These are phyloP conservation scores for Angomonas ambiguus DNA, from an alignment of 208 protist genomes.

Conservation along the genomic window DNA sequence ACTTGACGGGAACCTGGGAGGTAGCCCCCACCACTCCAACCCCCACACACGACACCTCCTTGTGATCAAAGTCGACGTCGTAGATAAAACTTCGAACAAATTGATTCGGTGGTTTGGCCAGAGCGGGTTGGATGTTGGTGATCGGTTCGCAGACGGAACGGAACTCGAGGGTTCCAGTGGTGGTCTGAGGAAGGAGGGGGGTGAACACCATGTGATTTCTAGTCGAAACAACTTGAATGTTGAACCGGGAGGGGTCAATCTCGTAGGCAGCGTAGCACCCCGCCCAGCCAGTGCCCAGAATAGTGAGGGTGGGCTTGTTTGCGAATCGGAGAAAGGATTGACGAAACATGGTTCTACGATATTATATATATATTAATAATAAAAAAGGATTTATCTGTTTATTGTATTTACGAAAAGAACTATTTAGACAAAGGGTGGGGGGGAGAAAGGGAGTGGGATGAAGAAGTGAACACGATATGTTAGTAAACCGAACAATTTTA, in stretches of 20 bases:
- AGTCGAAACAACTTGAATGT: constrained; percentile 83
- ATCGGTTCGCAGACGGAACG: constrained; percentile 88
- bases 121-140: constrained; percentile 69
- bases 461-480: no score
- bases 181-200: constrained; percentile 90
- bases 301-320: constrained; percentile 74
- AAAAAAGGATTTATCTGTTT: neutral
- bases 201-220: constrained; percentile 95
- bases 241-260: constrained; percentile 71
- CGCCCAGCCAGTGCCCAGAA: constrained; percentile 91
- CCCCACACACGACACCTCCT: constrained; percentile 71
- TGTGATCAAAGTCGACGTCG: constrained; percentile 72
- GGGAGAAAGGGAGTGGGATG: neutral
- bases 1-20: constrained; percentile 53
- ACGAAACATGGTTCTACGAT: constrained; percentile 26
- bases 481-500: no score
- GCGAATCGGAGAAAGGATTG: constrained; percentile 27
- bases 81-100: constrained; percentile 76
- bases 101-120: constrained; percentile 72
- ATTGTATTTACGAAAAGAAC: no score
- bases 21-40: constrained; percentile 61
- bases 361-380: neutral
- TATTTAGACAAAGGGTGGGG: neutral
- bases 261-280: constrained; percentile 74
- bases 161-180: constrained; percentile 91